Evolutionary conservation across 192 early-diverging fungal genomes (phyloP).

Genomic region (Coemansia sp.): DNA sequence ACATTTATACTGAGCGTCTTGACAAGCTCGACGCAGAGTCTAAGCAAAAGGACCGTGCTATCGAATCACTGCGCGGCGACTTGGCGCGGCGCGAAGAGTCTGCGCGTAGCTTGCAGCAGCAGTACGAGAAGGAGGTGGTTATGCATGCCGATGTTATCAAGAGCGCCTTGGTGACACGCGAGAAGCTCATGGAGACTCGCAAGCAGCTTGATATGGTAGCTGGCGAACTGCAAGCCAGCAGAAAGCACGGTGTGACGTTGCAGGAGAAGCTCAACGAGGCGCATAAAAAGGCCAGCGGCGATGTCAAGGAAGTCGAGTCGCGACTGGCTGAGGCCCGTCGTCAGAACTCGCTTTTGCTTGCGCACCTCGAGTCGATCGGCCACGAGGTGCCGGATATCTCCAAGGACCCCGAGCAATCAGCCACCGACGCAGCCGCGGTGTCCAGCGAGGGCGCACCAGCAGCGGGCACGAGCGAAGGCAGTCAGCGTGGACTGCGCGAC

Average conservation of each 20-base stretch:
- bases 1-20: slow-evolving; percentile 24
- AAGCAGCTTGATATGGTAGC: slow-evolving; percentile 11
- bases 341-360: slow-evolving; percentile 72
- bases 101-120: slow-evolving; percentile 57
- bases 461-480: slow-evolving; percentile 1
- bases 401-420: slow-evolving; percentile 33
- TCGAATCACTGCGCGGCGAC: slow-evolving; percentile 49
- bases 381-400: slow-evolving; percentile 38
- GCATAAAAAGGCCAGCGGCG: slow-evolving; percentile 7
- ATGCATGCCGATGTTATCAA: slow-evolving; percentile 60
- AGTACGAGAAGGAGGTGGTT: slow-evolving; percentile 66
- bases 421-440: not conserved
- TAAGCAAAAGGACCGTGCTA: slow-evolving; percentile 14
- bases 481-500: slow-evolving; percentile 51
- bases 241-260: slow-evolving; percentile 4
- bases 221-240: slow-evolving; percentile 18
- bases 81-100: slow-evolving; percentile 51
- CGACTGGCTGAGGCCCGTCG: slow-evolving; percentile 55
- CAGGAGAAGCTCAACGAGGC: slow-evolving; percentile 30
- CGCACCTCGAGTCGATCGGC: slow-evolving; percentile 65
- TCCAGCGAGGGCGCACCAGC: slow-evolving; percentile 4
- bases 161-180: slow-evolving; percentile 40
- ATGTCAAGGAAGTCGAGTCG: slow-evolving; percentile 46
- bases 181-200: slow-evolving; percentile 36
- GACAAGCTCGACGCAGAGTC: slow-evolving; percentile 15